Conservation (phyloP, 1,284 basidiomycete species). For the Porogramme epimiltina region DNA sequence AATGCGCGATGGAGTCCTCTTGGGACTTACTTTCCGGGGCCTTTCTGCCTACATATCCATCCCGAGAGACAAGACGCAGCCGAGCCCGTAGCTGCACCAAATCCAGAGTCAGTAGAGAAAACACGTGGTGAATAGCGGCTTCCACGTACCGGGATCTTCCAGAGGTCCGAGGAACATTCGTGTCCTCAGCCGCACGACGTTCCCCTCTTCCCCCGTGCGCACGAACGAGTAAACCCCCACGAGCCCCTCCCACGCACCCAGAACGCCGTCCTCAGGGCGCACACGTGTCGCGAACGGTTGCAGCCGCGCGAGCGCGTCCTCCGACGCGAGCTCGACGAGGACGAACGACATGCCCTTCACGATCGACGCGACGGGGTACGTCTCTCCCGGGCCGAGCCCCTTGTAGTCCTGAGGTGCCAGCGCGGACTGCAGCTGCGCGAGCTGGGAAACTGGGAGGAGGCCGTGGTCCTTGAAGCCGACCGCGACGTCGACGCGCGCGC, state of each 20-base stretch:
- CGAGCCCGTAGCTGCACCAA: background rate
- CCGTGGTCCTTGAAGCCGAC: background rate
- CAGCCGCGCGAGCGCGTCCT: background rate
- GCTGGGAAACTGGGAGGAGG: background rate
- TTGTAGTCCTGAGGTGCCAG: background rate
- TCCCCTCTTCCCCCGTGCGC: background rate
- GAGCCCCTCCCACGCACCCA: background rate
- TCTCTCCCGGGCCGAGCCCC: background rate
- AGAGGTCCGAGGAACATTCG: background rate
- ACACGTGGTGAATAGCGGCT: no score
- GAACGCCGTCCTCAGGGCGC: background rate
- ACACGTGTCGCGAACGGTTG: background rate
- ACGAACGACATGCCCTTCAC: background rate
- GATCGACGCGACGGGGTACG: background rate
- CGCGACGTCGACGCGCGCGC: background rate
- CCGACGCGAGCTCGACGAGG: background rate
- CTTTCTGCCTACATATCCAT: background rate
- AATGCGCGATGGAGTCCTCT: background rate
- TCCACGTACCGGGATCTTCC: background rate
- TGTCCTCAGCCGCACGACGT: background rate
- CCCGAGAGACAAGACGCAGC: background rate
- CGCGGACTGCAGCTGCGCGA: background rate
- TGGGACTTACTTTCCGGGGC: background rate
- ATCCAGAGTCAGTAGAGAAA: background rate
- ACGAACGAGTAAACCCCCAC: background rate